Evolutionary conservation across 345 rosid genomes (phyloP).

Genomic region (Hibiscus tridactylites): DNA sequence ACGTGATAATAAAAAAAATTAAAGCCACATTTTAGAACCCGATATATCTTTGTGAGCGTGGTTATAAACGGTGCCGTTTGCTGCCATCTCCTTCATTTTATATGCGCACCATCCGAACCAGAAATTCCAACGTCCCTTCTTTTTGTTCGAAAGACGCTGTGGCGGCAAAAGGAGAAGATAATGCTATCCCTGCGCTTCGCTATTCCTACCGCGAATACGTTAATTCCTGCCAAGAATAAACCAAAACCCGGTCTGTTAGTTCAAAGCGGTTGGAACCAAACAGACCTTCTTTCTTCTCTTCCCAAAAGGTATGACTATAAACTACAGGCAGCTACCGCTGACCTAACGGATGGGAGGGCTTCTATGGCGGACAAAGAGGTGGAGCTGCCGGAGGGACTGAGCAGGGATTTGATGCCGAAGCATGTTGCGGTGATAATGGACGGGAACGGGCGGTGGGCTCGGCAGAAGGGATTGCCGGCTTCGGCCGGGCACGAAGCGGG

Average conservation of each 20-base stretch:
- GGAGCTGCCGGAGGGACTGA: constrained; percentile 41
- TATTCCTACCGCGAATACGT: neutral
- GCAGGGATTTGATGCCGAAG: constrained; percentile 47
- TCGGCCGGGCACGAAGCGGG: constrained; percentile 69
- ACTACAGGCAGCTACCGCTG: neutral
- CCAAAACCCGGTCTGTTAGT: neutral
- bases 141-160: neutral
- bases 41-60: too few relatives aligned
- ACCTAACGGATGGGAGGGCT: neutral
- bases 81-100: neutral
- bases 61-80: neutral
- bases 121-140: neutral
- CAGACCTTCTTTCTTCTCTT: neutral
- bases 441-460: constrained; percentile 73
- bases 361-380: neutral
- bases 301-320: neutral
- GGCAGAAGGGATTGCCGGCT: constrained; percentile 52
- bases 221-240: neutral
- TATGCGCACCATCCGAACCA: neutral
- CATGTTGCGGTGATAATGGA: constrained; percentile 89
- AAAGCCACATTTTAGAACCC: neutral
- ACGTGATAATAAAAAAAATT: neutral
- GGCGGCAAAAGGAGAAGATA: neutral
- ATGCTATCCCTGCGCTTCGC: neutral
- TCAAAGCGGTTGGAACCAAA: neutral